phyloP scores from a whole-genome alignment of 768 basidiomycete genomes.

The Rubroboletus satanas region DNA sequence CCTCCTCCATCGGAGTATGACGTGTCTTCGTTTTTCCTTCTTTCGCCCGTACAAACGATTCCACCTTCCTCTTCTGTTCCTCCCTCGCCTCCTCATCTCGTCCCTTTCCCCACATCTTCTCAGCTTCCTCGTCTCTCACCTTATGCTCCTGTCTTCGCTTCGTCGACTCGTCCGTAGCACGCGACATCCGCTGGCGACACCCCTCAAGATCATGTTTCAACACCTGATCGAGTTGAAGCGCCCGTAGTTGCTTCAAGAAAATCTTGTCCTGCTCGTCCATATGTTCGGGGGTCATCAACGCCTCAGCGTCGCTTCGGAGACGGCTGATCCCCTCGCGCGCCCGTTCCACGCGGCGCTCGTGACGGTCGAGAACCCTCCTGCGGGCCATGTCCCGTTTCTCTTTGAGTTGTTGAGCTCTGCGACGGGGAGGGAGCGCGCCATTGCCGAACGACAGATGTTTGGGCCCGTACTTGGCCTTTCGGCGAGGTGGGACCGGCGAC shows the following conservation, averaged over 20 bases:
- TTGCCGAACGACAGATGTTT: conserved; percentile 18
- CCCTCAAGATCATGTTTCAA: conserved; percentile 14
- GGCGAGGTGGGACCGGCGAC: background rate
- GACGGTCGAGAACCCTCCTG: background rate
- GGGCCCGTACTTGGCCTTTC: conserved; percentile 12
- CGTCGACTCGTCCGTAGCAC: conserved; percentile 19
- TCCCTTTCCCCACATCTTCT: conserved; percentile 12
- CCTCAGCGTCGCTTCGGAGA: conserved; percentile 14
- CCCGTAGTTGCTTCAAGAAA: conserved; percentile 23
- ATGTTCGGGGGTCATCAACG: conserved; percentile 12
- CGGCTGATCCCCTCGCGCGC: background rate
- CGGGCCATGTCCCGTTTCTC: conserved; percentile 10
- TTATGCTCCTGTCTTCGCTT: conserved; percentile 15
- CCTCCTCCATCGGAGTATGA: conserved; percentile 11
- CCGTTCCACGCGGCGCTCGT: conserved; percentile 1
- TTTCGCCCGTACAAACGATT: conserved; percentile 14
- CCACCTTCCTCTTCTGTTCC: conserved; percentile 18
- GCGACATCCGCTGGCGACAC: conserved; percentile 18
- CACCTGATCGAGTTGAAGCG: conserved; percentile 14
- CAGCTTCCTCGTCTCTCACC: conserved; percentile 19
- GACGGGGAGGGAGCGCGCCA: background rate
- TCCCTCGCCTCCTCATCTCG: conserved; percentile 12
- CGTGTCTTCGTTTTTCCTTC: conserved; percentile 7
- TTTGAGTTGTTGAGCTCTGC: background rate
- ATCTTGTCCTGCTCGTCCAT: conserved; percentile 23